Base-by-base conservation (phyloP, 1,139 yeast species). In the Lodderomyces pseudojiufengensis region DNA sequence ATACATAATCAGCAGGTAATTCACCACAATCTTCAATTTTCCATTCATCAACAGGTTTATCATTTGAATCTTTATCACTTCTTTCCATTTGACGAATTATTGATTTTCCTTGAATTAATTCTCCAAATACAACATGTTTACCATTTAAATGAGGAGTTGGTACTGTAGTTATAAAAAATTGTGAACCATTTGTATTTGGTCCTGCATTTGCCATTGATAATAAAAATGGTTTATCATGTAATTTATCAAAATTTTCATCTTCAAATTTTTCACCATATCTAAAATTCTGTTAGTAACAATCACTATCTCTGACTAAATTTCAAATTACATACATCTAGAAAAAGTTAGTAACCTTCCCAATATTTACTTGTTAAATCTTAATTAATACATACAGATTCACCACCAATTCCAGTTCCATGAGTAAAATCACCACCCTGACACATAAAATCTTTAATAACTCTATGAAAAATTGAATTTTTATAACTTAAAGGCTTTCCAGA, bases 351-450 rank as follows among this genome's bases (percentile, higher is more conserved):
- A 18, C 5, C 20, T 18, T 7, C 7, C 5, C 20, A 18, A 18
- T 5, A 18, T 5, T 18, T 7, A 18, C 5, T 18, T 18, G 7
- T 5, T 5, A 18, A 18, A 5, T 18, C 20, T 18, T 18, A 5
- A n/a, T n/a, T n/a, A n/a, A 18, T 5, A 18, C 20, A 18, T 48
- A 88, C 90, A 22, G 95, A 84, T 60, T 84, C 95, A 38, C 97
- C 97, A 29, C 97, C 97, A 25, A 92, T 84, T 22, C 97, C 97
- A 48, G 84, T 69, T 16, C 84, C 86, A 45, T 78, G 80, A 31
- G 97, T 88, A 67, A 90, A 90, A 56, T 92, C 98, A 52, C 98
- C 98, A 58, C 97, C 97, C 65, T 88, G 97, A 51, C 85, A 75
- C 97, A 90, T 90, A 57, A 88, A 88, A 35, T 77, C 78, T 57